These are phyloP conservation scores for Prototheca wickerhamii DNA, from an alignment of 163 green algal genomes.

Conservation along the genomic window DNA sequence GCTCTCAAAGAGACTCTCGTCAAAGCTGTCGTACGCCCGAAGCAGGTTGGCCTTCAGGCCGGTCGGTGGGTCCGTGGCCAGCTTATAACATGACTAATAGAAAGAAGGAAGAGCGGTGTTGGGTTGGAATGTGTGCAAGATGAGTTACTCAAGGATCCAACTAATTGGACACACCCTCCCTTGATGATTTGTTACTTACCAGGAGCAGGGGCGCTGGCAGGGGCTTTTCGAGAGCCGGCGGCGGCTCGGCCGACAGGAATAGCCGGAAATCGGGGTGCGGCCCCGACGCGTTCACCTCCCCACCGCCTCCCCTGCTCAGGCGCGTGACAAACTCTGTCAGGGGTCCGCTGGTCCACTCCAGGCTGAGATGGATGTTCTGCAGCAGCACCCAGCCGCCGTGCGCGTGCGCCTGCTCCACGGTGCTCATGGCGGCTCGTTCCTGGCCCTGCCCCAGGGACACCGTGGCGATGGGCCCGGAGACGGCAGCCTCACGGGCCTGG, in stretches of 20 bases:
- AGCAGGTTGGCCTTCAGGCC: constrained; percentile 74
- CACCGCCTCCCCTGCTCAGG: constrained; percentile 58
- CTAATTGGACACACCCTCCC: no score
- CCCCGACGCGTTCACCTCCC: no score
- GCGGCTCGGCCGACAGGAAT: constrained; percentile 89
- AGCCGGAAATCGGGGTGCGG: constrained; percentile 32
- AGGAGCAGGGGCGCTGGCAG: constrained; percentile 78
- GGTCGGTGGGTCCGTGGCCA: constrained; percentile 88
- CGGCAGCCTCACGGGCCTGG: constrained; percentile 64
- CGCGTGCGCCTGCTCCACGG: constrained; percentile 65
- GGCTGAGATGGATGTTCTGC: constrained; percentile 94
- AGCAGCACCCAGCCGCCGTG: constrained; percentile 91
- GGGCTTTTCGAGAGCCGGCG: constrained; percentile 64
- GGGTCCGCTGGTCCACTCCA: constrained; percentile 70
- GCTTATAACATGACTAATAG: constrained; percentile 55
- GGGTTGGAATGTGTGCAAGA: no score
- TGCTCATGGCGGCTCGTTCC: constrained; percentile 79
- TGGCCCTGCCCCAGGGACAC: constrained; percentile 86
- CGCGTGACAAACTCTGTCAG: constrained; percentile 84
- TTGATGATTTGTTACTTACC: background rate
- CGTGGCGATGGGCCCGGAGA: no score
- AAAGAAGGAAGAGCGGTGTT: background rate
- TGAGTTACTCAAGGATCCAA: no score
- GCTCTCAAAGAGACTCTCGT: constrained; percentile 77
- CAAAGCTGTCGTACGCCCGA: constrained; percentile 73